phyloP scores from a whole-genome alignment of 2,329 filamentous ascomycete genomes.

The Ascochyta lentis region DNA sequence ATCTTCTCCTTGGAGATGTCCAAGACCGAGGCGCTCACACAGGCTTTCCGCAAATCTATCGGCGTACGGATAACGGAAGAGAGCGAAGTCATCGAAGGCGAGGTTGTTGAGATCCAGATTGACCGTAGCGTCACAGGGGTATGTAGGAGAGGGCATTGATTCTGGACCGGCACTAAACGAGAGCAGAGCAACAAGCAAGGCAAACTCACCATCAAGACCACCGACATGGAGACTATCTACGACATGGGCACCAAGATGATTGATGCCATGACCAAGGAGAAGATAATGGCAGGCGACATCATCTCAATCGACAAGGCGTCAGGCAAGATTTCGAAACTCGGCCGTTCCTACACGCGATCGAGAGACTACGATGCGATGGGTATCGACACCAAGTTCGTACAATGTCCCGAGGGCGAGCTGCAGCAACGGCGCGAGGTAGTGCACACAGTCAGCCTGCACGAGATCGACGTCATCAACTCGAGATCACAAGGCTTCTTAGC shows the following conservation, averaged over 20 bases:
- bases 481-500: slow-evolving; percentile 97
- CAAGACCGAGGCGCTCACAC: slow-evolving; percentile 96
- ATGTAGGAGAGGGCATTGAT: slow-evolving; percentile 24
- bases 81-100: slow-evolving; percentile 98
- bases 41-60: slow-evolving; percentile 98
- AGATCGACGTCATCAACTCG: slow-evolving; percentile 99
- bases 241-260: slow-evolving; percentile 99
- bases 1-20: slow-evolving; percentile 99
- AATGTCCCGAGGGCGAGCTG: slow-evolving; percentile 95
- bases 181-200: slow-evolving; percentile 87
- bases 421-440: slow-evolving; percentile 97
- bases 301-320: slow-evolving; percentile 99
- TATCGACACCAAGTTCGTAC: slow-evolving; percentile 95
- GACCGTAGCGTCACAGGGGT: slow-evolving; percentile 93
- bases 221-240: slow-evolving; percentile 99
- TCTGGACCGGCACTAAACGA: slow-evolving; percentile 18
- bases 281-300: slow-evolving; percentile 97
- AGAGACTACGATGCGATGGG: slow-evolving; percentile 99
- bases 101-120: slow-evolving; percentile 98
- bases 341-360: slow-evolving; percentile 90
- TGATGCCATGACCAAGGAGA: slow-evolving; percentile 98
- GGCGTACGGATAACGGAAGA: slow-evolving; percentile 98
- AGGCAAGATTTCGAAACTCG: slow-evolving; percentile 96
- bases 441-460: slow-evolving; percentile 94
- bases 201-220: slow-evolving; percentile 99